phyloP scores from a whole-genome alignment of 2,329 filamentous ascomycete species.

The Chrysoporthe puriensis region DNA sequence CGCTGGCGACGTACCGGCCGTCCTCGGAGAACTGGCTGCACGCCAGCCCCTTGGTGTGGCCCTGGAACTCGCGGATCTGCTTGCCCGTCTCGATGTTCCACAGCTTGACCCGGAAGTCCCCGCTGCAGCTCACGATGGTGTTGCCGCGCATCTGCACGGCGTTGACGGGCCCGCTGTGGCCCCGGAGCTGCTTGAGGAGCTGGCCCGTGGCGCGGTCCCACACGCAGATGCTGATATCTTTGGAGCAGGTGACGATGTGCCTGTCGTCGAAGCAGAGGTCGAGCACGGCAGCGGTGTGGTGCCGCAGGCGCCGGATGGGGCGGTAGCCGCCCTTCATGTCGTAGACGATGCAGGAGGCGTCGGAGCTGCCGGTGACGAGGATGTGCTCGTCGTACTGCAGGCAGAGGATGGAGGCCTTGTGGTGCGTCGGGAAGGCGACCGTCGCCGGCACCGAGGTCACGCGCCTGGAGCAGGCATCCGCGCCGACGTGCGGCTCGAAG shows the following conservation, averaged over 20 bases:
- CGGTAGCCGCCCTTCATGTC: constrained; percentile 77
- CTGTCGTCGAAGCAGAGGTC: constrained; percentile 91
- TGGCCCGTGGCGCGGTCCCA: constrained; percentile 84
- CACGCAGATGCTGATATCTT: constrained; percentile 90
- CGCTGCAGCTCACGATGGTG: constrained; percentile 89
- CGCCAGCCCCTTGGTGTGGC: constrained; percentile 90
- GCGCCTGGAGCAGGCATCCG: constrained; percentile 31
- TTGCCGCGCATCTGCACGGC: constrained; percentile 94
- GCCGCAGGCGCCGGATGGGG: constrained; percentile 75
- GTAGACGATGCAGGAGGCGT: constrained; percentile 90
- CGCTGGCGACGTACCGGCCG: constrained; percentile 88
- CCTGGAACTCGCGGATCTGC: constrained; percentile 86
- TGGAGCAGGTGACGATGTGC: constrained; percentile 96
- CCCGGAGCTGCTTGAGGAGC: constrained; percentile 77
- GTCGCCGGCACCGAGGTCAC: constrained; percentile 55
- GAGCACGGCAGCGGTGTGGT: constrained; percentile 86
- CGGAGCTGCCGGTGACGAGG: constrained; percentile 92
- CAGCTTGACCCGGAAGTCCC: constrained; percentile 89
- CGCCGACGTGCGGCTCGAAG: constrained; percentile 42
- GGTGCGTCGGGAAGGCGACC: constrained; percentile 67
- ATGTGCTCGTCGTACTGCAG: constrained; percentile 93
- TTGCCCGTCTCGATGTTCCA: constrained; percentile 93
- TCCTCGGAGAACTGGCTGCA: constrained; percentile 97
- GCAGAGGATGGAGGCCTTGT: constrained; percentile 92
- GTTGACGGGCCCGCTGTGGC: constrained; percentile 91